Evolutionary conservation across 2,329 filamentous ascomycete species (phyloP).

Genomic region (Cercospora sojina): DNA sequence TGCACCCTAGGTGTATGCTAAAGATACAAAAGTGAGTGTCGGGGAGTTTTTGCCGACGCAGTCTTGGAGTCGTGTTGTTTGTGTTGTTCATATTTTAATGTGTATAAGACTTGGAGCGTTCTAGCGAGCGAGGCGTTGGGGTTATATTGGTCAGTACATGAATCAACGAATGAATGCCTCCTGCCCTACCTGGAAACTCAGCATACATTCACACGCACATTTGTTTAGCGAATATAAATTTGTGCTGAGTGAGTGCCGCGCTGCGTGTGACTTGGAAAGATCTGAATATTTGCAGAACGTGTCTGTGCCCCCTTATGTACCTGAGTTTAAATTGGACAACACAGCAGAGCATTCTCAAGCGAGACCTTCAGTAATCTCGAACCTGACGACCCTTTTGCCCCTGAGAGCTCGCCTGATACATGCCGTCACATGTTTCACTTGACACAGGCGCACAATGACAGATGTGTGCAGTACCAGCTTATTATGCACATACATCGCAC

Average conservation of each 20-base stretch:
- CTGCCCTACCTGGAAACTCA: neutral
- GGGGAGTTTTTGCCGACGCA: neutral
- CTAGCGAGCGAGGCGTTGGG: slow-evolving; percentile 20
- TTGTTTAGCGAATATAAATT: neutral
- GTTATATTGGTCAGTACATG: slow-evolving; percentile 6
- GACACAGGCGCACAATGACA: neutral
- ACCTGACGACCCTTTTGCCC: neutral
- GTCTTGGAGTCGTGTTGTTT: neutral
- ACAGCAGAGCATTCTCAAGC: neutral
- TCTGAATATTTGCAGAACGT: neutral
- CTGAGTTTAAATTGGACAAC: too few species aligned
- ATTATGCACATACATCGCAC: neutral
- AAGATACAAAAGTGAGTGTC: neutral
- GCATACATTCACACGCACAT: neutral
- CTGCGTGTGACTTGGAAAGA: neutral
- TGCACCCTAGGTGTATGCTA: neutral
- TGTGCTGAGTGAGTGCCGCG: neutral
- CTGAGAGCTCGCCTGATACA: neutral
- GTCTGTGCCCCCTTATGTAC: neutral
- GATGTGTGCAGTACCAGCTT: neutral
- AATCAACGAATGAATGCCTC: slow-evolving; percentile 16
- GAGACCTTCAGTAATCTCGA: neutral
- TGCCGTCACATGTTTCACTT: slow-evolving; percentile 3
- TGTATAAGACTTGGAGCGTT: slow-evolving; percentile 8
- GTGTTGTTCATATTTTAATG: slow-evolving; percentile 7